Base-by-base conservation (phyloP, 78 protist species). In the Cyanophora paradoxa region DNA sequence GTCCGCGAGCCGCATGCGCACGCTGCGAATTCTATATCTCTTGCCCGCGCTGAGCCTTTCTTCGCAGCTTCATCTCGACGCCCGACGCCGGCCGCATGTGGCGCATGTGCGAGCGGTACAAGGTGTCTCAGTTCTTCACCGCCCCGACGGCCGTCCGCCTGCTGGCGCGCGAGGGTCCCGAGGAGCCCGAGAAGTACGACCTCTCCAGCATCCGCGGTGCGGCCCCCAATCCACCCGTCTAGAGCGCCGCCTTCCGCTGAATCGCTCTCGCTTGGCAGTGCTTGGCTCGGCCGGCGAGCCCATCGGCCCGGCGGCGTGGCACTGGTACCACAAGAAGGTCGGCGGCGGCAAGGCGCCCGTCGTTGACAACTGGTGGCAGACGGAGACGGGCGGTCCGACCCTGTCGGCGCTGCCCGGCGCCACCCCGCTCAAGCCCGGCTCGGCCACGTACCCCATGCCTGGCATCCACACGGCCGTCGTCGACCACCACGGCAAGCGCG, bases 331-430 rank as follows among this genome's bases (percentile, higher is more conserved):
- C 78, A 14, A 48, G 6, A 89, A 86, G 16, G 89, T 90, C n/a
- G 94, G n/a, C n/a, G n/a, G n/a, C n/a, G n/a, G n/a, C n/a, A n/a
- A n/a, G n/a, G n/a, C n/a, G n/a, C n/a, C n/a, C 41, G 81, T 94
- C 39, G 97, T 90, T 16, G 97, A 94, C 72, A 94, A 96, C 39
- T 94, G 59, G 54, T 94, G 97, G 97, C 97, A 94, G 72, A 94
- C 97, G 14, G 97, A 94, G 80, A 83, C 95, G 10, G 97, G 97
- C 30, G 93, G 95, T 20, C 77, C 68, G 77, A 30, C 92, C 39
- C 10, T 92, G 22, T 58, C 92, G 0, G 90, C 96, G 14, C 75
- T 92, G 17, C 95, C 96, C 30, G 89, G 92, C 20, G 90, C 73
- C 10, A 88, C 76, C 0, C 87, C 93, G 13, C 42, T 64, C 2